Percentiles rank a stretch among this genome's conserved stretches.
Evolutionary conservation across 1,284 basidiomycete genomes (phyloP).

Genomic region (Cryptococcus sp.): DNA sequence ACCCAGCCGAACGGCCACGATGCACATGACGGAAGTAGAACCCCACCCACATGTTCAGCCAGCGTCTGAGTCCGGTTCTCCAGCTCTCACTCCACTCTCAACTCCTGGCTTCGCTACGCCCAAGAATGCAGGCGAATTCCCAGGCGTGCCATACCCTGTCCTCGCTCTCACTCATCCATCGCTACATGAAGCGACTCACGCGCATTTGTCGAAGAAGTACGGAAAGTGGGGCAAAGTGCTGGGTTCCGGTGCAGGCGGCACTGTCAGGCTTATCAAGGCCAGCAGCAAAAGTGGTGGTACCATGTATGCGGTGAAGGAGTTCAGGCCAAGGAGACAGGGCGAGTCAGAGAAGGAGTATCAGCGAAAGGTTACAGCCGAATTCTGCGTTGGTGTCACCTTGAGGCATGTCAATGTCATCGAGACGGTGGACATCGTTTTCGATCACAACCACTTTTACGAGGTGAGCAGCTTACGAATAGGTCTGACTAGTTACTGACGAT

Average conservation of each 20-base stretch:
- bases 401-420: slow-evolving; percentile 97
- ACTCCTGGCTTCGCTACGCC: slow-evolving; percentile 48
- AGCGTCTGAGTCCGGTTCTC: not conserved
- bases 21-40: slow-evolving; percentile 31
- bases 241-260: slow-evolving; percentile 95
- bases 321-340: slow-evolving; percentile 80
- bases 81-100: slow-evolving; percentile 17
- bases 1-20: slow-evolving; percentile 39
- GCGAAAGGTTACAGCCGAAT: slow-evolving; percentile 98
- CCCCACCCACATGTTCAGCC: slow-evolving; percentile 12
- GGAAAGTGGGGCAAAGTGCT: slow-evolving; percentile 97
- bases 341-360: slow-evolving; percentile 96
- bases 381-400: slow-evolving; percentile 93
- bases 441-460: slow-evolving; percentile 98
- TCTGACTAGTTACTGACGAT: slow-evolving; percentile 8
- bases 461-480: slow-evolving; percentile 54
- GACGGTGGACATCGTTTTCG: slow-evolving; percentile 97
- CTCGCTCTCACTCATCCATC: slow-evolving; percentile 56
- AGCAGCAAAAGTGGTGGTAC: slow-evolving; percentile 72
- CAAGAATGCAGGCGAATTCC: slow-evolving; percentile 41
- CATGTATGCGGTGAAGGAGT: slow-evolving; percentile 97
- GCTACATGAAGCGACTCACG: slow-evolving; percentile 79
- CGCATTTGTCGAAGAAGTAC: slow-evolving; percentile 95
- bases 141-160: slow-evolving; percentile 49
- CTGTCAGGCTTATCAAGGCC: slow-evolving; percentile 92